Conservation (phyloP, 129 eudicot genomes). For the Arctium lappa region DNA sequence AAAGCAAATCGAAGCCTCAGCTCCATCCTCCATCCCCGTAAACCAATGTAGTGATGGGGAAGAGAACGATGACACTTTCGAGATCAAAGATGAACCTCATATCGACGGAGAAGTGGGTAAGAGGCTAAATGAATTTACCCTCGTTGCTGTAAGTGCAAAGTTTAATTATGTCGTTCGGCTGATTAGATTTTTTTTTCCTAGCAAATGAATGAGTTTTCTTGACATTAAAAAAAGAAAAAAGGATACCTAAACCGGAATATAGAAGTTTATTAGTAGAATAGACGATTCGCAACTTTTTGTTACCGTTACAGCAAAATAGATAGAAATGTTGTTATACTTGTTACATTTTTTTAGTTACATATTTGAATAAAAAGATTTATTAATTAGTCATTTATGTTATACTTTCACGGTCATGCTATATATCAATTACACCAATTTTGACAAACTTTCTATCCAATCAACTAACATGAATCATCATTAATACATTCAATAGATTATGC, state of each 20-base stretch:
- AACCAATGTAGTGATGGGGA: conserved; percentile 48
- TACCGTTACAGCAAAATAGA: not conserved
- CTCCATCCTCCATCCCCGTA: conserved; percentile 46
- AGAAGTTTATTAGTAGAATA: too few species aligned
- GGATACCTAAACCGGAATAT: too few species aligned
- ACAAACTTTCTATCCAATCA: not conserved
- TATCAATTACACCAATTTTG: not conserved
- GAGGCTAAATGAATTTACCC: conserved; percentile 48
- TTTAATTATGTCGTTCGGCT: not conserved
- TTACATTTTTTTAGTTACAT: not conserved
- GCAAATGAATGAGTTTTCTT: not conserved
- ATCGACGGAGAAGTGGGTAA: conserved; percentile 61
- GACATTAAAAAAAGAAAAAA: too few species aligned
- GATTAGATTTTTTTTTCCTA: not conserved
- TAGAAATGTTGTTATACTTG: not conserved
- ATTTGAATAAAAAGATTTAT: not conserved
- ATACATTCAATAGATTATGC: not conserved
- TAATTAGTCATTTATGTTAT: not conserved
- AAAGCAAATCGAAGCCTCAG: conserved; percentile 34
- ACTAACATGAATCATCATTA: not conserved
- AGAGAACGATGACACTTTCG: conserved; percentile 37
- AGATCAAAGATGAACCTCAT: conserved; percentile 45
- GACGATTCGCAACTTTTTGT: not conserved
- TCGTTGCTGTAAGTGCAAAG: conserved; percentile 57
- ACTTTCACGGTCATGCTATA: not conserved